A percentile compares a stretch with the other conserved stretches of the same genome.
Conservation (phyloP, 176 grass and related monocot species). For the Zea luxurians region DNA sequence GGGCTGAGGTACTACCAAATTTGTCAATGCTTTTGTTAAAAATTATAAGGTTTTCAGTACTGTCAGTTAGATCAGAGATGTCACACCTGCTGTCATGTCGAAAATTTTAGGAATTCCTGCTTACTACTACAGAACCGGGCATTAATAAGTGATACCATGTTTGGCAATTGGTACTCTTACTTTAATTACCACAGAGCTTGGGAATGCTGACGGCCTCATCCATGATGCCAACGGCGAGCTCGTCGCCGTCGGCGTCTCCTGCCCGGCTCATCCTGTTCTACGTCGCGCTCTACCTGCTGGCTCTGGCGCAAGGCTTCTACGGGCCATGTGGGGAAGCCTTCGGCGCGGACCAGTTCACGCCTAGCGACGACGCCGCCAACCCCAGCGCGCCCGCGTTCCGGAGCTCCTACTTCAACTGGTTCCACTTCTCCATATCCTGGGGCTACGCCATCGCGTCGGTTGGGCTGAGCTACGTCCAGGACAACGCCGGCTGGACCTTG, state of each 20-base stretch:
- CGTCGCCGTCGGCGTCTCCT: neutral
- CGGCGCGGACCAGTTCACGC: slow-evolving; percentile 68
- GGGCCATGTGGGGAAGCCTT: slow-evolving; percentile 58
- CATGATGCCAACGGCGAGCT: neutral
- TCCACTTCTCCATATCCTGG: slow-evolving; percentile 57
- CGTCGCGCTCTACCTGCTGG: slow-evolving; percentile 58
- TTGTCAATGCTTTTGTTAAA: no score
- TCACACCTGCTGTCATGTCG: no score
- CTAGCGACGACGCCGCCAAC: neutral
- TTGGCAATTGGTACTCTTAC: no score
- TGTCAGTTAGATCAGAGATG: no score
- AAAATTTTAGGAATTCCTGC: no score
- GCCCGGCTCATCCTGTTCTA: slow-evolving; percentile 35
- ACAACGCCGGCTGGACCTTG: slow-evolving; percentile 58
- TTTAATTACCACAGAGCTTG: slow-evolving; percentile 38
- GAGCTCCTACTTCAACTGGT: slow-evolving; percentile 83
- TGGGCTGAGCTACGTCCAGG: slow-evolving; percentile 54
- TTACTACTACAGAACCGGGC: no score
- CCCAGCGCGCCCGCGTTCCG: slow-evolving; percentile 11
- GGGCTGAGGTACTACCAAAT: no score
- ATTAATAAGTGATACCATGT: no score
- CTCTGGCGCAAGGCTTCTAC: slow-evolving; percentile 62
- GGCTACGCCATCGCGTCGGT: slow-evolving; percentile 33
- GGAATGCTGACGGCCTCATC: slow-evolving; percentile 61
- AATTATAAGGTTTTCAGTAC: no score